Base-by-base conservation (phyloP, 2,329 filamentous ascomycete genomes). In the Colletotrichum sp. region DNA sequence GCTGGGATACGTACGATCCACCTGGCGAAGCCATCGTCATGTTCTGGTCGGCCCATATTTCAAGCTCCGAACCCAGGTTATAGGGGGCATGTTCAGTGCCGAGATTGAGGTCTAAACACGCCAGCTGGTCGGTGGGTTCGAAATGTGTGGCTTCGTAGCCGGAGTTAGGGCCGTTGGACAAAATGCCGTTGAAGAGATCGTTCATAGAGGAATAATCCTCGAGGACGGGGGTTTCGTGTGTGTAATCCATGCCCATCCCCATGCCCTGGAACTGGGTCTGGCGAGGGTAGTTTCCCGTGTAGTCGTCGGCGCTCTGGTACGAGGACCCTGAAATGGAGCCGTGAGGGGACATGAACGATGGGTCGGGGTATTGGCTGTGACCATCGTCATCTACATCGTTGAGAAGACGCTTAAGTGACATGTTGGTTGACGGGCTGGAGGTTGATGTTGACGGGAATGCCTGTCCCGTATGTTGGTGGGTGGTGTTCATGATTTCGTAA, bases 361-460 rank as follows among this genome's bases (percentile, higher is more conserved):
- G 66, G 34, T 70, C 66, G 4, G 72, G 55, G 55, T 76, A 76
- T 34, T 58, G 43, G n/a, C 43, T 52, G 6, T 21, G 62, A 7
- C 26, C 14, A n/a, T 75, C 73, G 16, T 72, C 65, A 1, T 77
- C 75, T 13, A 69, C 75, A 28, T 75, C 69, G 21, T 77, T 77
- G 26, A 77, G 69, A 4, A 77, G 73, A 26, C 75, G 74, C 55
- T 77, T 77, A 6, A 77, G 69, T 8, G 75, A 69, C 75, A 77
- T 77, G 21, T n/a, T 62, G 38, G 63, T 24, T 18, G 63, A 36
- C 26, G 58, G 28, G 18, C 28, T 56, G 1, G 52, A 21, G 1
- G 36, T 36, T n/a, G 48, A 52, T 24, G 59, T 48, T 30, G 48
- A 36, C 64, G 64, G 24, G 38, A 30, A 65, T 48, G 62, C 36